A percentile compares a stretch with the other conserved stretches of the same genome.
Evolutionary conservation across 176 grass and related monocot genomes (phyloP).

Genomic region (Lolium multiflorum): DNA sequence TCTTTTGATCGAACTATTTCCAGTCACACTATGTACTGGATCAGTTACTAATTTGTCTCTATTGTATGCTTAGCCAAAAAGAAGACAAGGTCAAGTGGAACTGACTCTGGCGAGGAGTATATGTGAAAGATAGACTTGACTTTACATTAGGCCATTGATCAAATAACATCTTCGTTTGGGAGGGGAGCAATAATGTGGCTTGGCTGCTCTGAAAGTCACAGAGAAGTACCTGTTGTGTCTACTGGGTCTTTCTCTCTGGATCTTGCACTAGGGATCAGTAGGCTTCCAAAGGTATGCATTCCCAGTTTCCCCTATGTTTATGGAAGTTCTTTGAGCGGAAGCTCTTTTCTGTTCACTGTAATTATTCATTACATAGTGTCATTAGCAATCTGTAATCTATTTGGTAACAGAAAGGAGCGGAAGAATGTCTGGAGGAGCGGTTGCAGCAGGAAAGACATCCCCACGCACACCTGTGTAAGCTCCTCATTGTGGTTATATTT

Average conservation of each 20-base stretch:
- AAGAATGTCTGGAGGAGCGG: no score
- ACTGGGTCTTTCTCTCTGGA: slow-evolving; percentile 94
- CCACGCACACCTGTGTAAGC: no score
- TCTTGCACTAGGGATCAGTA: slow-evolving; percentile 82
- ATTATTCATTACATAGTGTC: background rate
- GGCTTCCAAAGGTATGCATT: slow-evolving; percentile 87
- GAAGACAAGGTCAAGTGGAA: slow-evolving; percentile 66
- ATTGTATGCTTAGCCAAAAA: slow-evolving; percentile 65
- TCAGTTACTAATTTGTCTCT: slow-evolving; percentile 37
- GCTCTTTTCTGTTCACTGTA: background rate
- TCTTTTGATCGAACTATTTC: background rate
- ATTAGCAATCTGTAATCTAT: slow-evolving; percentile 10
- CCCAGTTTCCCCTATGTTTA: background rate
- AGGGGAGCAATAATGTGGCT: slow-evolving; percentile 99
- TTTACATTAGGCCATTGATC: slow-evolving; percentile 94
- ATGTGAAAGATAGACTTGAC: slow-evolving; percentile 89
- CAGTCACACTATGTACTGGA: background rate
- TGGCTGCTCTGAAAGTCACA: slow-evolving; percentile 72
- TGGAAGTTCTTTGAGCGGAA: no score
- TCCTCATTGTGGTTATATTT: no score
- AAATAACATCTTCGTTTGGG: slow-evolving; percentile 86
- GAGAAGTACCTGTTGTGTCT: slow-evolving; percentile 85
- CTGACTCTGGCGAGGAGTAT: slow-evolving; percentile 75
- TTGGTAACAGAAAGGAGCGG: background rate
- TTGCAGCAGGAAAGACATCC: no score